Base-by-base conservation (phyloP, 1,284 basidiomycete species). In the Phlebopus sp. region DNA sequence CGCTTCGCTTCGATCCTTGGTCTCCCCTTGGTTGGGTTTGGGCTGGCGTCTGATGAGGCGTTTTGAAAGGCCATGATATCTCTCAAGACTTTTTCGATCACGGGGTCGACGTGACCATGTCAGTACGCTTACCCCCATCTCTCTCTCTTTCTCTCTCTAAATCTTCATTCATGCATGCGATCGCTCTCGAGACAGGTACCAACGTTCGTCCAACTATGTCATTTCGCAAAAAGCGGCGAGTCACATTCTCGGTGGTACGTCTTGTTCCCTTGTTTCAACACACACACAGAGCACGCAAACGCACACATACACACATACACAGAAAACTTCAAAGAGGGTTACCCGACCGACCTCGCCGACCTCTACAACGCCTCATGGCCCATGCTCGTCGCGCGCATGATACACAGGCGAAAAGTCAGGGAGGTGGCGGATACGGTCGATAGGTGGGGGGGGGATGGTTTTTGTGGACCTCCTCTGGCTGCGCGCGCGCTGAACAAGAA, bases 171-270 rank as follows among this genome's bases (percentile, higher is more conserved):
- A n/a, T n/a, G n/a, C n/a, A n/a, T n/a, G n/a, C n/a, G n/a, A n/a
- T 25, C 25, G 25, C 25, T 25, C 7, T 4, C 77, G 21, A 23
- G 74, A 2, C 31, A 70, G 78, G 59, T 71, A 70, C 46, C 78
- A 78, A 62, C 68, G 75, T 25, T 69, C 69, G 10, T 69, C 71
- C 7, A 77, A 73, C 18, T 76, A 74, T 54, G 62, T 78, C 54
- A 76, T 79, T 73, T 70, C 72, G 2, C 68, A 69, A 3, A 67
- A 69, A 47, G 59, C 71, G 23, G 76, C 72, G n/a, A 62, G 70
- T 52, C 60, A 63, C 0, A 51, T 56, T 1, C 47, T 70, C 15
- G 52, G 73, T 43, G 59, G 63, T 32, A 47, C n/a, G 35, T 34
- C 37, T 27, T 25, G 4, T 8, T 29, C 8, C 10, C 8, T 29